These are phyloP conservation scores for Aphanocladium album DNA, from an alignment of 2,329 filamentous ascomycete genomes.

Conservation along the genomic window DNA sequence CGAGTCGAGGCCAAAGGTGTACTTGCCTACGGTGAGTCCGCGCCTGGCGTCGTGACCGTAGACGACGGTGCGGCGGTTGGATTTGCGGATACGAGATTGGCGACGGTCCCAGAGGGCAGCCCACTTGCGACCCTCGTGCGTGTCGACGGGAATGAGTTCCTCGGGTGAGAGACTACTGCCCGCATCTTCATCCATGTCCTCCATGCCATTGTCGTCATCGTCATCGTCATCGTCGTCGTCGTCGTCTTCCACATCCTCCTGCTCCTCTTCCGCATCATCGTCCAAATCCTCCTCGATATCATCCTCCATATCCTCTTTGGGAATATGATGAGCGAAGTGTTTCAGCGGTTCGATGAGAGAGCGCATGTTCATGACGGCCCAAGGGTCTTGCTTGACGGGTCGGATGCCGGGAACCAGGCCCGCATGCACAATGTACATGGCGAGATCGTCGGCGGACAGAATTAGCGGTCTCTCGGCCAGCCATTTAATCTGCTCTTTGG, in stretches of 20 bases:
- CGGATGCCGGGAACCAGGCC: slow-evolving; percentile 74
- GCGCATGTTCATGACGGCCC: slow-evolving; percentile 88
- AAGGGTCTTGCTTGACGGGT: slow-evolving; percentile 67
- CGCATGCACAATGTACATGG: slow-evolving; percentile 71
- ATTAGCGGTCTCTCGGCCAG: slow-evolving; percentile 72
- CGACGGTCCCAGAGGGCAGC: slow-evolving; percentile 55
- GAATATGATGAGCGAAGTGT: slow-evolving; percentile 33
- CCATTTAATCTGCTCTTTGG: slow-evolving; percentile 60
- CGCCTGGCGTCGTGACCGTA: slow-evolving; percentile 81
- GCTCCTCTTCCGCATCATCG: neutral
- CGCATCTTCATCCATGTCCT: slow-evolving; percentile 22
- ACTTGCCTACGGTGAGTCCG: slow-evolving; percentile 57
- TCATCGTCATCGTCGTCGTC: slow-evolving; percentile 17
- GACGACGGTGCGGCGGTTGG: slow-evolving; percentile 59
- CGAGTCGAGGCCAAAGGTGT: slow-evolving; percentile 80
- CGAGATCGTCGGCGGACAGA: slow-evolving; percentile 61
- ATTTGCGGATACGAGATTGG: slow-evolving; percentile 32
- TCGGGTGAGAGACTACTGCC: slow-evolving; percentile 17
- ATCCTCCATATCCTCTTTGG: slow-evolving; percentile 20
- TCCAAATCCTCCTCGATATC: slow-evolving; percentile 7
- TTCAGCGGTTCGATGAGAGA: slow-evolving; percentile 56
- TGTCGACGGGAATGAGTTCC: slow-evolving; percentile 32
- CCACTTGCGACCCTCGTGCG: slow-evolving; percentile 59
- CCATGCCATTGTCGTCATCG: too few species aligned
- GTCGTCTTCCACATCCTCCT: slow-evolving; percentile 9